These are phyloP conservation scores for Corynespora cassiicola DNA, from an alignment of 2,329 filamentous ascomycete species.

Conservation along the genomic window DNA sequence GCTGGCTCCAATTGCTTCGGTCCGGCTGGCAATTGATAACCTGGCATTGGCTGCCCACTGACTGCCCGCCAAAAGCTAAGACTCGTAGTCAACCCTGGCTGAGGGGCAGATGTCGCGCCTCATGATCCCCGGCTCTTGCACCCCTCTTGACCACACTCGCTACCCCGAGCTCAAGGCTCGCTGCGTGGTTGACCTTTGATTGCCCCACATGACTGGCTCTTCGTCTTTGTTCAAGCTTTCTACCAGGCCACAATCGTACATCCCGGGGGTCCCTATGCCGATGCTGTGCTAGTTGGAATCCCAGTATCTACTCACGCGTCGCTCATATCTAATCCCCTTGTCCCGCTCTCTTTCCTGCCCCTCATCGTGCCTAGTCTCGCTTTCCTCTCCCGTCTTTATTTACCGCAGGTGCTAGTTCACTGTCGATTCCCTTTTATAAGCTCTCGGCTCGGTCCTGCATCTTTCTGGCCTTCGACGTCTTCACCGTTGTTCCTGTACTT, in stretches of 20 bases:
- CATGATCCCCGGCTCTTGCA: constrained; percentile 23
- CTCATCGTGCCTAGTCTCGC: background rate
- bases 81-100: constrained; percentile 14
- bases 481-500: background rate
- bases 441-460: background rate
- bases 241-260: constrained; percentile 5
- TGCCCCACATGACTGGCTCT: constrained; percentile 21
- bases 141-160: constrained; percentile 5
- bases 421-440: background rate
- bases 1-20: constrained; percentile 17
- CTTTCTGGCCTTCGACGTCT: background rate
- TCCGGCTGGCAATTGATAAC: constrained; percentile 7
- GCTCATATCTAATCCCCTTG: constrained; percentile 25
- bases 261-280: no score
- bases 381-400: background rate
- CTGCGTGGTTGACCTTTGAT: constrained; percentile 21
- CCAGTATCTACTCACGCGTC: constrained; percentile 24
- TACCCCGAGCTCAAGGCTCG: constrained; percentile 16
- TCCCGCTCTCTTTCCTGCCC: background rate
- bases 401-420: no score
- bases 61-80: constrained; percentile 18
- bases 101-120: constrained; percentile 21
- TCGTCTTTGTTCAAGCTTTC: constrained; percentile 19
- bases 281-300: constrained; percentile 19
- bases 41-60: constrained; percentile 26